These are phyloP conservation scores for Boletus hoseneyae DNA, from an alignment of 1,284 basidiomycete species.

Conservation along the genomic window DNA sequence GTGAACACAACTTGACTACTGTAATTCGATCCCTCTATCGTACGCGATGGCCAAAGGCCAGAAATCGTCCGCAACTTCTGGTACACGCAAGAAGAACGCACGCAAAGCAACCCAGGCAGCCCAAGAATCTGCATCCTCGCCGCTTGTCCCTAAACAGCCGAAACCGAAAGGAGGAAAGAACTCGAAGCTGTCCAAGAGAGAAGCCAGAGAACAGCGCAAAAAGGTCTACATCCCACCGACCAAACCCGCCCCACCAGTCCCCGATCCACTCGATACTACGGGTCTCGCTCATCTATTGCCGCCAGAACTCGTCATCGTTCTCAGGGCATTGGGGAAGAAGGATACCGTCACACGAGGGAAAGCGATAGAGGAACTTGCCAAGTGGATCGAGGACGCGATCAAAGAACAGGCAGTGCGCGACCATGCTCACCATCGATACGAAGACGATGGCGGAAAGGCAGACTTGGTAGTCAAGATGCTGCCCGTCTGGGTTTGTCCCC, in stretches of 20 bases:
- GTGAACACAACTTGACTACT: no score
- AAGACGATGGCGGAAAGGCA: constrained; percentile 32
- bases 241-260: constrained; percentile 80
- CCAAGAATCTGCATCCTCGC: constrained; percentile 30
- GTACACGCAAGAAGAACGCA: constrained; percentile 83
- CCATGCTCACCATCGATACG: constrained; percentile 32
- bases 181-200: constrained; percentile 47
- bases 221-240: constrained; percentile 85
- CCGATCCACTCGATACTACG: constrained; percentile 88
- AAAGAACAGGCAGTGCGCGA: constrained; percentile 42
- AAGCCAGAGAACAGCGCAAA: constrained; percentile 66
- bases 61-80: constrained; percentile 75
- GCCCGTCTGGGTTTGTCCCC: constrained; percentile 82
- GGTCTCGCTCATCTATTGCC: constrained; percentile 78
- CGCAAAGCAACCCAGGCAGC: constrained; percentile 47
- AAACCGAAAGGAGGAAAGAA: constrained; percentile 47
- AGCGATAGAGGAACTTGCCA: constrained; percentile 82
- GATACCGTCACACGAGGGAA: constrained; percentile 84
- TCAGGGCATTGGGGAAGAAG: constrained; percentile 87
- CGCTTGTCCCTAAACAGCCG: constrained; percentile 38
- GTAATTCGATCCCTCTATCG: background rate
- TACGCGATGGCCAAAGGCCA: constrained; percentile 46
- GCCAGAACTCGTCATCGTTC: constrained; percentile 80
- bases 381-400: constrained; percentile 60
- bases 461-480: constrained; percentile 59